phyloP scores from a whole-genome alignment of 2,329 filamentous ascomycete species.

The Alternaria sp. region DNA sequence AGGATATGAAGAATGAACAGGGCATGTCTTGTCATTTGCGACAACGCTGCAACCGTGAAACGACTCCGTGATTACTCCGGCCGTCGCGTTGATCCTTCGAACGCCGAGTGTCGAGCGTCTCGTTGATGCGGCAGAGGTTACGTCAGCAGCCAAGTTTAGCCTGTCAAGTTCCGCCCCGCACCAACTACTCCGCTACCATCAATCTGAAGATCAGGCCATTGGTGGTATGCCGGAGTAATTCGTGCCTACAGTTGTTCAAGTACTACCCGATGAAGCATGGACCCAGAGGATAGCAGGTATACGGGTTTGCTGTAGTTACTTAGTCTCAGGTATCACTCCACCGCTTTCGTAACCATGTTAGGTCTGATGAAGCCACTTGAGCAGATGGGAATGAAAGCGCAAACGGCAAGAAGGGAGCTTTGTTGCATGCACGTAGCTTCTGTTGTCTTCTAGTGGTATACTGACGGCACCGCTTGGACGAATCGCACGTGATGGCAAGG shows the following conservation, averaged over 20 bases:
- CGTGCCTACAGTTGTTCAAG: too few relatives aligned
- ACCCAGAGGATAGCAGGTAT: background rate
- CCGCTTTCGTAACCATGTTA: background rate
- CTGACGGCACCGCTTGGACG: background rate
- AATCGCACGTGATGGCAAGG: background rate
- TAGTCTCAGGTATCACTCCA: background rate
- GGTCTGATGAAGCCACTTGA: background rate
- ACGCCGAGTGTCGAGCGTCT: background rate
- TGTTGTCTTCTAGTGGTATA: background rate
- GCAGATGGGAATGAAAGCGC: background rate
- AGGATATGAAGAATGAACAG: background rate
- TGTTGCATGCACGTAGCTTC: background rate
- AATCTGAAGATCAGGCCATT: background rate
- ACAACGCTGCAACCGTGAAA: background rate
- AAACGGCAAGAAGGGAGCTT: background rate
- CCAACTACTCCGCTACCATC: background rate
- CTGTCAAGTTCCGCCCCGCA: background rate
- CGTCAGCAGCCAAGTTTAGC: slow-evolving; percentile 11
- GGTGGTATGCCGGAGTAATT: too few relatives aligned
- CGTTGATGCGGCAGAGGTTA: background rate
- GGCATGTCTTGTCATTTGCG: background rate
- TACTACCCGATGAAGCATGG: too few relatives aligned
- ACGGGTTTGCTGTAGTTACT: background rate
- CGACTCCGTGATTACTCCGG: slow-evolving; percentile 1
- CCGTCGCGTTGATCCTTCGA: background rate